Evolutionary conservation across 129 eudicot species (phyloP).

Genomic region (Solidago caesia): DNA sequence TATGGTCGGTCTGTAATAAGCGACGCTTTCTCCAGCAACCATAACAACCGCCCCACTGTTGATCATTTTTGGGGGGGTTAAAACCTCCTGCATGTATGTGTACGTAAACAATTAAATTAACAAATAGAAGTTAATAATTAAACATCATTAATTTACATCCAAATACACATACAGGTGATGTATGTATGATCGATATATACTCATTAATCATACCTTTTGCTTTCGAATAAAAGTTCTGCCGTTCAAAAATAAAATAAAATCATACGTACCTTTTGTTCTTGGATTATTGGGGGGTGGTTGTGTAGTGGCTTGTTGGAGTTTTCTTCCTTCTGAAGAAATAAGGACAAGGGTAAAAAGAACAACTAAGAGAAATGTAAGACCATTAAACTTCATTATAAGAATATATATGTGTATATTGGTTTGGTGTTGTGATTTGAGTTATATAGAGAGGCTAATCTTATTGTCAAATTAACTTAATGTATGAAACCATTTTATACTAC

Average conservation of each 20-base stretch:
- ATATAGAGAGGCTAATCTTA: neutral
- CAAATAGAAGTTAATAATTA: neutral
- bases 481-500: neutral
- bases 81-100: neutral
- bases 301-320: neutral
- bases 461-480: neutral
- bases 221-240: too few relatives aligned
- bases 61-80: too few relatives aligned
- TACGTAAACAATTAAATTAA: neutral
- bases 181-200: neutral
- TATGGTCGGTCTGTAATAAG: neutral
- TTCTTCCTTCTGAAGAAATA: neutral
- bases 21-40: neutral
- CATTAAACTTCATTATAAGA: conserved; percentile 1
- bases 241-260: too few relatives aligned
- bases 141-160: neutral
- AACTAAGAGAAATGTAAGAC: neutral
- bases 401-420: neutral
- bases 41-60: neutral
- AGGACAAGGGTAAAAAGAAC: neutral
- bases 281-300: neutral
- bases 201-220: neutral
- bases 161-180: too few relatives aligned
- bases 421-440: neutral
- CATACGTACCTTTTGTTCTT: neutral